A percentile compares a stretch with the other conserved stretches of the same genome.
Evolutionary conservation across 2,329 filamentous ascomycete species (phyloP).

Genomic region (Penicillium sclerotigenum): DNA sequence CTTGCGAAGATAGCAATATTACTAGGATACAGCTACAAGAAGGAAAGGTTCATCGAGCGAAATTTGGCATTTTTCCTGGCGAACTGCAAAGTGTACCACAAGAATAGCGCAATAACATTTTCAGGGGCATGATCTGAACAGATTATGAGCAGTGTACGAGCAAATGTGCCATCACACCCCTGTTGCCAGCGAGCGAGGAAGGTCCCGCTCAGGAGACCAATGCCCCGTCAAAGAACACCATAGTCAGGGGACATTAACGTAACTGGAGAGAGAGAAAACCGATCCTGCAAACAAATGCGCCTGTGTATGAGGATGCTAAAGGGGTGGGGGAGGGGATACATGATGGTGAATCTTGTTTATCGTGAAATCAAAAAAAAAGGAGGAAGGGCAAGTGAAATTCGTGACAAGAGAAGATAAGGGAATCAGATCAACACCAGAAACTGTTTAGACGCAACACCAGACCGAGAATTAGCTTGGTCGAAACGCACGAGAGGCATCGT

Average conservation of each 20-base stretch:
- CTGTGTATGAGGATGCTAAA: constrained; percentile 43
- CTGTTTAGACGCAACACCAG: constrained; percentile 1
- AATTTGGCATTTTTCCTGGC: constrained; percentile 20
- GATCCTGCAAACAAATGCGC: constrained; percentile 37
- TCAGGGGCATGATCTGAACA: constrained; percentile 12
- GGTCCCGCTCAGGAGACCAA: constrained; percentile 9
- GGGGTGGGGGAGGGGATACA: constrained; percentile 38
- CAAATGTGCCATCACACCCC: constrained; percentile 9
- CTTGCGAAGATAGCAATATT: neutral
- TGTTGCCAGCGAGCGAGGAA: constrained; percentile 14
- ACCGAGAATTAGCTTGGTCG: neutral
- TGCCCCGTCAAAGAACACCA: constrained; percentile 14
- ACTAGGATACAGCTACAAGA: neutral
- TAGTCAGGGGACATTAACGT: constrained; percentile 23
- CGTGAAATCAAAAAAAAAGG: constrained; percentile 34
- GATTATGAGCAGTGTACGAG: constrained; percentile 5
- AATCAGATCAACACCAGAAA: constrained; percentile 10
- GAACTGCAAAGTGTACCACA: constrained; percentile 16
- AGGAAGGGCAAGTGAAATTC: constrained; percentile 16
- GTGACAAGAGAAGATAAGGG: constrained; percentile 14
- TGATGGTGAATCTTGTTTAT: constrained; percentile 50
- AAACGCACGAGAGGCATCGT: neutral
- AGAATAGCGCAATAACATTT: constrained; percentile 11
- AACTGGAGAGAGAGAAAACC: constrained; percentile 24
- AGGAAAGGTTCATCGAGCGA: neutral